Base-by-base conservation (phyloP, 805 yeast species). In the Hanseniaspora clermontiae region DNA sequence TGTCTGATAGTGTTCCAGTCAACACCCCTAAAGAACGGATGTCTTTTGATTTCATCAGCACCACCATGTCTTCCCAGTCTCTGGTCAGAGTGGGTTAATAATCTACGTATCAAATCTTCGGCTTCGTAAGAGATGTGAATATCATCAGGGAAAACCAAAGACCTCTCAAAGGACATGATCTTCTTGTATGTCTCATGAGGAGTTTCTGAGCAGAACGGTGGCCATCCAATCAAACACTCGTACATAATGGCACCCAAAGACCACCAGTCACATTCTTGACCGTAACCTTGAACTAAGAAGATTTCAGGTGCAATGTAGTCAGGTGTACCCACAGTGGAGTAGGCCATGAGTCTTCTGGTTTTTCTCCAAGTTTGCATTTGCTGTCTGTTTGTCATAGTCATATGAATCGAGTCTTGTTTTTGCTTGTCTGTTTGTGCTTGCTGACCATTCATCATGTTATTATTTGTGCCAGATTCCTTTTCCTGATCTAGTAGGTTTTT, bases 241-340 rank as follows among this genome's bases (percentile, higher is more conserved):
- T 84, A 89, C 97, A 89, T 90, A 66, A 89, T 89, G 1, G 96
- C 95, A 34, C 97, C 97, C 47, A 89, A 71, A 9, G 95, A 85
- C 97, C 97, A 89, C 97, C 97, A 89, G 69, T 89, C 97, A 71
- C 97, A 89, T 66, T 89, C 96, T 71, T 88, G 95, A 12, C 96
- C 95, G 69, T 89, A 89, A 5, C 97, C 97, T 72, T 89, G 93
- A 63, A 88, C 88, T 49, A 87, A 75, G 64, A 89, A 89, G 59
- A 89, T 90, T 67, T 89, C 97, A 0, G 97, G 97, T 0, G 96
- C 96, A 69, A 89, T 89, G 67, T 89, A 89, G 68, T 89, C 96
- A 0, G 97, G 97, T 0, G 97, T 89, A 48, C 97, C 97, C 34
- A 89, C 97, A 0, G 97, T 90, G 8, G 96, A 87, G 66, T 89